Percentiles rank a stretch among this genome's conserved stretches.
Conservation (phyloP, 116 monocot genomes). For the Dioscorea cayenensis region DNA sequence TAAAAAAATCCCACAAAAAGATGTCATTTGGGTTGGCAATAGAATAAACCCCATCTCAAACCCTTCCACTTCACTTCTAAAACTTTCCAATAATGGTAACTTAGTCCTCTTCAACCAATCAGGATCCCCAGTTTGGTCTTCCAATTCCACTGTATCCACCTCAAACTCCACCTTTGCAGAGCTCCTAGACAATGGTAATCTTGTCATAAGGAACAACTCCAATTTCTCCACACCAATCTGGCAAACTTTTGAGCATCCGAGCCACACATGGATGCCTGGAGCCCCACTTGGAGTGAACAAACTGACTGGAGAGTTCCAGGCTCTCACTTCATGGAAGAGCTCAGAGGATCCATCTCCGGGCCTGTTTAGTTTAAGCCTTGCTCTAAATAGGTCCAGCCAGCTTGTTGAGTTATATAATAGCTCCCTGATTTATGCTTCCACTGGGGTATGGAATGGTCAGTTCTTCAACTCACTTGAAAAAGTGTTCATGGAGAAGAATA, state of each 20-base stretch:
- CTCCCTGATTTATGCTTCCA: conserved; percentile 16
- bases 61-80: conserved; percentile 14
- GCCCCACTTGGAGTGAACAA: conserved; percentile 32
- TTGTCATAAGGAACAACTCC: conserved; percentile 20
- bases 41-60: conserved; percentile 23
- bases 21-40: conserved; percentile 34
- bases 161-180: conserved; percentile 12
- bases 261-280: conserved; percentile 40
- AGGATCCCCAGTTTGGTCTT: conserved; percentile 25
- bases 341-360: conserved; percentile 39
- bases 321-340: conserved; percentile 36
- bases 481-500: not conserved
- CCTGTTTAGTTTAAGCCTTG: conserved; percentile 21
- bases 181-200: conserved; percentile 34
- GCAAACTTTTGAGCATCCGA: conserved; percentile 53
- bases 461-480: conserved; percentile 19
- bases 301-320: conserved; percentile 11
- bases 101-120: conserved; percentile 27
- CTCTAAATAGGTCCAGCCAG: conserved; percentile 20
- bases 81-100: conserved; percentile 33
- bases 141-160: conserved; percentile 6
- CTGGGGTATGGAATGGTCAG: conserved; percentile 25
- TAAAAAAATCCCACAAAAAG: conserved; percentile 7
- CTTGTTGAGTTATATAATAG: conserved; percentile 26
- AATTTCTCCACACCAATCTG: conserved; percentile 17